phyloP scores from a whole-genome alignment of 441 rosid species.

The Kokia cookei region DNA sequence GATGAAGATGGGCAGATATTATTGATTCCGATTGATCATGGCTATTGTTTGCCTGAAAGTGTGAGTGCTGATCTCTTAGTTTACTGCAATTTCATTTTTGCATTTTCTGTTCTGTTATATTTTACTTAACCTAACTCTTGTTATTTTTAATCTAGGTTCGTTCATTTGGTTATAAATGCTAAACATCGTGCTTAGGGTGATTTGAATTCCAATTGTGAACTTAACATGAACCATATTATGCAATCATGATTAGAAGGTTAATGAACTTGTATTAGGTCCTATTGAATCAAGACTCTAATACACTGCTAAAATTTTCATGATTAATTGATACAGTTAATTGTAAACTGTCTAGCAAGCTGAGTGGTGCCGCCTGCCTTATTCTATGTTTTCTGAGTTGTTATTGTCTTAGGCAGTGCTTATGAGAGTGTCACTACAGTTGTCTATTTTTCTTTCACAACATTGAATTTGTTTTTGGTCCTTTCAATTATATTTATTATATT shows the following conservation, averaged over 20 bases:
- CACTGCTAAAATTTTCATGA: neutral
- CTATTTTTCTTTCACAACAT: neutral
- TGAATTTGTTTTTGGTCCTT: neutral
- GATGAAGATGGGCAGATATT: slow-evolving; percentile 32
- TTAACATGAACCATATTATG: neutral
- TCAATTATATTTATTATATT: neutral
- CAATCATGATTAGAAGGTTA: neutral
- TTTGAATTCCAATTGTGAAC: neutral
- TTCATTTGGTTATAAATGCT: neutral
- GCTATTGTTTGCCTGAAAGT: slow-evolving; percentile 81
- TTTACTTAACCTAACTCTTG: neutral
- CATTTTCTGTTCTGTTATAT: neutral
- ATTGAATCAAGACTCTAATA: neutral
- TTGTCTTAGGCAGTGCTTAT: neutral
- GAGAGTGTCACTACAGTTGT: neutral
- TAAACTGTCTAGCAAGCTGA: neutral
- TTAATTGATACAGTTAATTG: neutral
- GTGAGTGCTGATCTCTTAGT: slow-evolving; percentile 31
- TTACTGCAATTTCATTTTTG: neutral
- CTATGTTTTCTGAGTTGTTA: neutral
- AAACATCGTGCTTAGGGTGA: neutral
- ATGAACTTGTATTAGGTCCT: neutral
- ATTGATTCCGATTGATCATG: slow-evolving; percentile 83
- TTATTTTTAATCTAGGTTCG: neutral
- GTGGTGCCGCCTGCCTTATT: neutral